Percentiles rank a stretch among this genome's conserved stretches.
These are phyloP conservation scores for Aspergillus brasiliensis DNA, from an alignment of 2,329 filamentous ascomycete genomes.

Conservation along the genomic window DNA sequence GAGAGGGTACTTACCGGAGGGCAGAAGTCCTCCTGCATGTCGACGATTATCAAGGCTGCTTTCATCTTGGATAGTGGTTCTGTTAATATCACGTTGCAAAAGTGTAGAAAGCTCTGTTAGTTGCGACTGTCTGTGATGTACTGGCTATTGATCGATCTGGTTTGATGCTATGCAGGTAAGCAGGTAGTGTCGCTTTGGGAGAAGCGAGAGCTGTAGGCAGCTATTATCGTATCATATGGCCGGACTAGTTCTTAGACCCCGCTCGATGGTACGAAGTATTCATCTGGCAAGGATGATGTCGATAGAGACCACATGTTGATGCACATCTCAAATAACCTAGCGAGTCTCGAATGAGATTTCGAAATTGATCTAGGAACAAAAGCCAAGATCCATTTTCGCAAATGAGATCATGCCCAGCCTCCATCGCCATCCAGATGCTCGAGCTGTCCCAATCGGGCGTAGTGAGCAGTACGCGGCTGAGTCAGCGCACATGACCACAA, in stretches of 20 bases:
- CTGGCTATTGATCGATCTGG: background rate
- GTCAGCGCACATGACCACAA: slow-evolving; percentile 20
- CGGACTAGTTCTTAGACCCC: background rate
- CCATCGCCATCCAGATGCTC: background rate
- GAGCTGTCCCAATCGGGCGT: slow-evolving; percentile 5
- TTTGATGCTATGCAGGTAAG: background rate
- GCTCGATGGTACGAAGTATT: background rate
- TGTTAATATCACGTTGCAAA: no score
- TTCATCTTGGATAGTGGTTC: slow-evolving; percentile 16
- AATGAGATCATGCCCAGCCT: background rate
- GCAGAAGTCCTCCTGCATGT: slow-evolving; percentile 94
- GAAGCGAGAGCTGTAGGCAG: background rate
- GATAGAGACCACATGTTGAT: background rate
- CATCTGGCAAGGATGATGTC: background rate
- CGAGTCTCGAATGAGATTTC: background rate
- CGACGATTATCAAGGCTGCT: slow-evolving; percentile 73
- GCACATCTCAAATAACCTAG: background rate
- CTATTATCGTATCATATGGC: background rate
- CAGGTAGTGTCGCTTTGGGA: background rate
- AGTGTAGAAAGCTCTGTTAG: no score
- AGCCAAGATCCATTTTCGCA: background rate
- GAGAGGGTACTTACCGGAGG: slow-evolving; percentile 67
- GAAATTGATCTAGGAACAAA: background rate
- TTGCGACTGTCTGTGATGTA: no score
- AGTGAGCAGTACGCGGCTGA: slow-evolving; percentile 11